A percentile compares a stretch with the other conserved stretches of the same genome.
phyloP scores from a whole-genome alignment of 1,284 basidiomycete genomes.

The Puccinia horiana region DNA sequence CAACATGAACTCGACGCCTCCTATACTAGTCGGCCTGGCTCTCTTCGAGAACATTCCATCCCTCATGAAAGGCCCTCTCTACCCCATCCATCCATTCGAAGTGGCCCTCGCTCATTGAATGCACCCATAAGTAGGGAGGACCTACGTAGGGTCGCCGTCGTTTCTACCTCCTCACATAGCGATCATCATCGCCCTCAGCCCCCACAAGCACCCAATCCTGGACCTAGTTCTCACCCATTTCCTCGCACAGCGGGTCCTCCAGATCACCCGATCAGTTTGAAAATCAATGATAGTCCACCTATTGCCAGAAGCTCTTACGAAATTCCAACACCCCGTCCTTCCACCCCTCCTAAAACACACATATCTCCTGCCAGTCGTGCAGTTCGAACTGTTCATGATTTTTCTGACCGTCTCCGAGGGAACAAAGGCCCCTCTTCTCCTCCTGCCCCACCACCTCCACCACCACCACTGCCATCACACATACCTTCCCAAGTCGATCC shows the following conservation, averaged over 20 bases:
- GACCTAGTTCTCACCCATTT: conserved; percentile 33
- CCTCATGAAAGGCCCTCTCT: conserved; percentile 28
- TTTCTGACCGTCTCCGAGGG: conserved; percentile 44
- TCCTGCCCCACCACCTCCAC: conserved; percentile 44
- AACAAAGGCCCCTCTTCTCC: conserved; percentile 25
- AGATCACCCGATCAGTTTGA: conserved; percentile 54
- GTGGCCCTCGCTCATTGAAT: conserved; percentile 39
- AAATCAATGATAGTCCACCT: conserved; percentile 57
- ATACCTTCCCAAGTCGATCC: conserved; percentile 26
- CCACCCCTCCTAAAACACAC: conserved; percentile 32
- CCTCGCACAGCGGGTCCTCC: conserved; percentile 28
- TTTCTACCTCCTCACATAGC: conserved; percentile 11
- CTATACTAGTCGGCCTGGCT: conserved; percentile 45
- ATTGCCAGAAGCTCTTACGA: conserved; percentile 54
- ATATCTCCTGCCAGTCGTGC: conserved; percentile 48
- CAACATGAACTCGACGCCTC: conserved; percentile 48
- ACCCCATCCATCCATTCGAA: conserved; percentile 28
- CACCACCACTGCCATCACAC: conserved; percentile 51
- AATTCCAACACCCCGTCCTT: conserved; percentile 18
- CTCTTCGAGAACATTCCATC: conserved; percentile 29
- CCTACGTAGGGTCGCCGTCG: conserved; percentile 27
- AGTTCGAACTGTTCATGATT: conserved; percentile 48
- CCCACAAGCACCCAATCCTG: conserved; percentile 9
- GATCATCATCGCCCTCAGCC: conserved; percentile 26
- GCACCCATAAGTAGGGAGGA: conserved; percentile 37